Base-by-base conservation (phyloP, 1,139 yeast species). In the Sugiyamaella xylanicola region DNA sequence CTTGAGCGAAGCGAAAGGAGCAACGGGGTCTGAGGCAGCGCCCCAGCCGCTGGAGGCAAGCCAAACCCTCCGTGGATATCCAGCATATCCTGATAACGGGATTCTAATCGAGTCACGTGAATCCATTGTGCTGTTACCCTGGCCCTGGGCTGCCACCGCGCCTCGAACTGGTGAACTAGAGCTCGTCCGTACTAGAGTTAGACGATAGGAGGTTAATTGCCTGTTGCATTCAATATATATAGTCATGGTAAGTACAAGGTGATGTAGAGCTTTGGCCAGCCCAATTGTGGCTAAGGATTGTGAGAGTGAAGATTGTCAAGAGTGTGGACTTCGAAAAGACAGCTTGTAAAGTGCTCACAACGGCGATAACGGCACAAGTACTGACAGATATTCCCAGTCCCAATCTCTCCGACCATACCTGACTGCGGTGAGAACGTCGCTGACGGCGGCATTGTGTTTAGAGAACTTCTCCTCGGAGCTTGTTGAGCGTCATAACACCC, bases 331-430 rank as follows among this genome's bases (percentile, higher is more conserved):
- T n/a, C n/a, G n/a, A n/a, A n/a, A n/a, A n/a, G n/a, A n/a, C n/a
- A n/a, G n/a, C n/a, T n/a, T n/a, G n/a, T n/a, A n/a, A n/a, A n/a
- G n/a, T n/a, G n/a, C n/a, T n/a, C n/a, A n/a, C n/a, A n/a, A 32
- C 37, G 37, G 37, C 15, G 15, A 32, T n/a, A n/a, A 15, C 37
- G 37, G 37, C 15, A 32, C 15, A n/a, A 20, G 16, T 43, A 44
- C 41, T 36, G 36, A 46, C 45, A 9, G 15, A 15, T 50, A 11
- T 13, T 19, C 8, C 42, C 35, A 69, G 76, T 71, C 74, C 51
- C 99, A 93, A 83, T 93, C 99, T 4, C 82, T 93, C 60, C 90
- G 93, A 66, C 99, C 99, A 60, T 93, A 93, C 68, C 80, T 93
- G 58, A 86, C 90, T 8, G 97, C 98, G 1, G 99, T 93, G 27